These are phyloP conservation scores for Lavandula angustifolia DNA, from an alignment of 257 asterid species.

Conservation along the genomic window DNA sequence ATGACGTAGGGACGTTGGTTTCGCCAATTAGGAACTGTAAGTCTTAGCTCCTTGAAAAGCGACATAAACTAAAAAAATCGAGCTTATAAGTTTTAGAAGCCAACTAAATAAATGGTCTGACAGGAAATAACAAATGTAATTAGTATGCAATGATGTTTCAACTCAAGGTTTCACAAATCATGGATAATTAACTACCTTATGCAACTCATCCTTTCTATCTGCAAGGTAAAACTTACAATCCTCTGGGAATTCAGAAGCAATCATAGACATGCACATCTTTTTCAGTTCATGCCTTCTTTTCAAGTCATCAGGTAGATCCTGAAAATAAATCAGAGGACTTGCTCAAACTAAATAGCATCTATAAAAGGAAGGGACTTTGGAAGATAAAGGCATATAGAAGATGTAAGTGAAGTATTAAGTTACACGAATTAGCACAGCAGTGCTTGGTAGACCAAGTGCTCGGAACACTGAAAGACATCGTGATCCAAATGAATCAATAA, in stretches of 20 bases:
- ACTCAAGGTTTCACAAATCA: constrained; percentile 3
- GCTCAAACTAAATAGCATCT: not conserved
- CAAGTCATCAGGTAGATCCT: constrained; percentile 76
- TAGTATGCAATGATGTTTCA: not conserved
- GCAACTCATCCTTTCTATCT: constrained; percentile 85
- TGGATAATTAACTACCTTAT: constrained; percentile 57
- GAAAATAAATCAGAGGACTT: constrained; percentile 27
- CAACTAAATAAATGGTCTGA: constrained; percentile 8
- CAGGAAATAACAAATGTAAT: constrained; percentile 13
- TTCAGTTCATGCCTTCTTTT: constrained; percentile 69
- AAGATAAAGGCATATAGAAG: constrained; percentile 9
- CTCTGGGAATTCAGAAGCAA: constrained; percentile 90
- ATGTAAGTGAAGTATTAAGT: constrained; percentile 31
- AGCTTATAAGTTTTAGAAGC: constrained; percentile 14
- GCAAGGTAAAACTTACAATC: constrained; percentile 86
- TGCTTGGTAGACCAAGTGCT: constrained; percentile 90
- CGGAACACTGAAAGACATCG: constrained; percentile 88
- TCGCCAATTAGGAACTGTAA: constrained; percentile 85
- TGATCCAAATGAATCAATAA: constrained; percentile 88
- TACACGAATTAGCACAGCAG: constrained; percentile 88
- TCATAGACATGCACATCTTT: constrained; percentile 60
- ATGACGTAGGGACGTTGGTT: constrained; percentile 72
- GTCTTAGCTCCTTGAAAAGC: constrained; percentile 87
- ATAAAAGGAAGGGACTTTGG: not conserved
- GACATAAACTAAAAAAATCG: constrained; percentile 62